Evolutionary conservation across 306 rosid species (phyloP).

Genomic region (Cotoneaster glaucophyllus): DNA sequence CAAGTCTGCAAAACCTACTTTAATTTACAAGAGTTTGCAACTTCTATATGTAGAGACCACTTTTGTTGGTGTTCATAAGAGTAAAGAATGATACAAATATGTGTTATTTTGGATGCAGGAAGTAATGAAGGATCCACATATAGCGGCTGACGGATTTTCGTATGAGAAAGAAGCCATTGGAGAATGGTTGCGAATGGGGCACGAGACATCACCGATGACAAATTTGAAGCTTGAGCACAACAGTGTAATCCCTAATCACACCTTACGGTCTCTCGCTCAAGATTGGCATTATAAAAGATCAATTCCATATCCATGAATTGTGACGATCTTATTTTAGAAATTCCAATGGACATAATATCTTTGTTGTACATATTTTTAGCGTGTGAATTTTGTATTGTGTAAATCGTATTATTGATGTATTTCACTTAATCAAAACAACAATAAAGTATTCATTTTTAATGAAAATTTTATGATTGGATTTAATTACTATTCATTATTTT

Average conservation of each 20-base stretch:
- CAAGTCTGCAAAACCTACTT: background rate
- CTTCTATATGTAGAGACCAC: background rate
- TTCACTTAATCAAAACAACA: too few species aligned
- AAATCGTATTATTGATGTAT: too few species aligned
- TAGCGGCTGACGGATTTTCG: conserved; percentile 84
- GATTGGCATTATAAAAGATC: conserved; percentile 50
- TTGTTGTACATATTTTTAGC: background rate
- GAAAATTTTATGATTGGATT: too few species aligned
- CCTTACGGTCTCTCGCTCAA: conserved; percentile 49
- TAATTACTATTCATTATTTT: too few species aligned
- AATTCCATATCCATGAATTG: background rate
- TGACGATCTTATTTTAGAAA: background rate
- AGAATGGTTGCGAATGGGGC: conserved; percentile 61
- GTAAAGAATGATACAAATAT: background rate
- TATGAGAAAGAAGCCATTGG: conserved; percentile 69
- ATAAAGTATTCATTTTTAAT: too few species aligned
- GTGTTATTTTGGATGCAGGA: conserved; percentile 39
- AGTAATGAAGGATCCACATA: conserved; percentile 81
- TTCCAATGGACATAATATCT: background rate
- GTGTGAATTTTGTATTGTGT: too few species aligned
- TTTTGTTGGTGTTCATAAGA: background rate
- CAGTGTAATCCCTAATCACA: conserved; percentile 50
- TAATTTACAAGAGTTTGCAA: background rate
- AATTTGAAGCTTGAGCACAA: conserved; percentile 49
- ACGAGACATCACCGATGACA: conserved; percentile 69